A percentile compares a stretch with the other conserved stretches of the same genome.
Evolutionary conservation across 306 rosid genomes (phyloP).

Genomic region (Acacia confusa): DNA sequence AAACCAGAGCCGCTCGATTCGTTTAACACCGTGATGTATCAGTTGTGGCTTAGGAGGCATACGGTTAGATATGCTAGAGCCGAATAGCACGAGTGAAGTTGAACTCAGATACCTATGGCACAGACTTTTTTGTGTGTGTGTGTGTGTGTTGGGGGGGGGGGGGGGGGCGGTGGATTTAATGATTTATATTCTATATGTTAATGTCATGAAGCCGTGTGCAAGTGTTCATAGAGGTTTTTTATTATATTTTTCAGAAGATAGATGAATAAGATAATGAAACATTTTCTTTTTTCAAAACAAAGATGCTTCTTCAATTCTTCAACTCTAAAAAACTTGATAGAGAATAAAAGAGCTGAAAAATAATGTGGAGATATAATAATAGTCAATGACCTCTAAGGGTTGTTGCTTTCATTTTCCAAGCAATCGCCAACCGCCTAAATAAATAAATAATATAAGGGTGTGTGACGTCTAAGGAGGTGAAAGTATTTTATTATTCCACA

Average conservation of each 20-base stretch:
- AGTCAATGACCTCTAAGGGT: background rate
- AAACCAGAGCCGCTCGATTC: conserved; percentile 60
- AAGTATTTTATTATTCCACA: background rate
- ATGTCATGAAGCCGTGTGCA: background rate
- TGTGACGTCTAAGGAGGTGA: background rate
- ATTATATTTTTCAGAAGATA: background rate
- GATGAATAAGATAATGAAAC: background rate
- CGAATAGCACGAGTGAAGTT: background rate
- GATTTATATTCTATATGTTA: background rate
- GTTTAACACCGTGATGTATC: conserved; percentile 67
- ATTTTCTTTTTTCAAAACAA: background rate
- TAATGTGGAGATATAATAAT: background rate
- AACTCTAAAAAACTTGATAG: background rate
- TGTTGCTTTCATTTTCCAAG: background rate
- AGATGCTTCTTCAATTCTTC: background rate
- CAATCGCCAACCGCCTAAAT: background rate
- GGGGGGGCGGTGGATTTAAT: no score
- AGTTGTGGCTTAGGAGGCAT: conserved; percentile 78
- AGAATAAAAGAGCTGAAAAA: background rate
- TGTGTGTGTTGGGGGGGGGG: no score
- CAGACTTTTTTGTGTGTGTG: no score
- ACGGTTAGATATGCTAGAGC: conserved; percentile 50
- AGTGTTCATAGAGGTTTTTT: background rate
- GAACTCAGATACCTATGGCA: background rate
- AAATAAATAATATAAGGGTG: background rate